These are phyloP conservation scores for Fomitopsis schrenkii DNA, from an alignment of 1,284 basidiomycete species.

Conservation along the genomic window DNA sequence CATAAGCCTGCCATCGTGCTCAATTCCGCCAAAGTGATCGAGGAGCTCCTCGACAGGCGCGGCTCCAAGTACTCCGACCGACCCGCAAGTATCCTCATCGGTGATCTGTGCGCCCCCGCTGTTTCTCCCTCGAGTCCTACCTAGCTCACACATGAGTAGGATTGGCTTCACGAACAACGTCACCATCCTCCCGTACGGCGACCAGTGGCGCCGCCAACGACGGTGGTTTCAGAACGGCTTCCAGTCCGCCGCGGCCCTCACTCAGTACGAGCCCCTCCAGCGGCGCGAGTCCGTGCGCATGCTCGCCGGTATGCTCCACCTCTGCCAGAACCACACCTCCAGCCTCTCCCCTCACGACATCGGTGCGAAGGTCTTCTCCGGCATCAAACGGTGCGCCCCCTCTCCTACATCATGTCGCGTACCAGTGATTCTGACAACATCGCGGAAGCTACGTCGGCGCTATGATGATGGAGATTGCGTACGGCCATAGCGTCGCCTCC, in stretches of 20 bases:
- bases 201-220: conserved; percentile 20
- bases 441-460: conserved; percentile 27
- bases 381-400: conserved; percentile 14
- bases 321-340: not conserved
- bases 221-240: conserved; percentile 20
- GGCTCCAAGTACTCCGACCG: conserved; percentile 16
- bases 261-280: conserved; percentile 14
- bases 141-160: not conserved
- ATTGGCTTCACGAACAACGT: conserved; percentile 11
- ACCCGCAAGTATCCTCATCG: conserved; percentile 2
- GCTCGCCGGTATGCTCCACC: conserved; percentile 14
- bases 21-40: conserved; percentile 14
- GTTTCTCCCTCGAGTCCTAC: not conserved
- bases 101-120: conserved; percentile 2
- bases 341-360: not conserved
- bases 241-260: conserved; percentile 7
- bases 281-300: conserved; percentile 11
- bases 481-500: conserved; percentile 20
- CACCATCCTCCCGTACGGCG: conserved; percentile 14
- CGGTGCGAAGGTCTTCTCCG: not conserved
- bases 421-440: no score
- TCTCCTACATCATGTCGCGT: no score
- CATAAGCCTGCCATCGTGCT: conserved; percentile 16
- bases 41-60: conserved; percentile 18
- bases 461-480: conserved; percentile 34